These are phyloP conservation scores for Geotrichum citri-aurantii DNA, from an alignment of 1,139 yeast genomes.

Conservation along the genomic window DNA sequence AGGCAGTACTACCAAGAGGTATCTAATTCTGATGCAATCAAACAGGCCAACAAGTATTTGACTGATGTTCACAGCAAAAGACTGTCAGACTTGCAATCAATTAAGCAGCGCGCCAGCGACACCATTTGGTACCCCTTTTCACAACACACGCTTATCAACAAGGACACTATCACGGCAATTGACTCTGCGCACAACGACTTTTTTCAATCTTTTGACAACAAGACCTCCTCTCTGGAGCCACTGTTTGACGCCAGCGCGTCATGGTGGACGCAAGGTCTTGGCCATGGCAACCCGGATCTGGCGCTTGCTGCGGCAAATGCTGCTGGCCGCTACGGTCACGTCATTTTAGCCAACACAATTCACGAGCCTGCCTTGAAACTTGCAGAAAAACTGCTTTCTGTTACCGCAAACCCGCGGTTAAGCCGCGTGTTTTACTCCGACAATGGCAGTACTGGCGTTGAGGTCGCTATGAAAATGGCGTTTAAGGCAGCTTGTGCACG, in stretches of 20 bases:
- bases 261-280: slow-evolving; percentile 34
- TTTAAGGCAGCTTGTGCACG: slow-evolving; percentile 26
- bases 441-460: slow-evolving; percentile 32
- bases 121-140: slow-evolving; percentile 32
- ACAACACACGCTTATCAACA: slow-evolving; percentile 26
- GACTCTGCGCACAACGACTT: slow-evolving; percentile 30
- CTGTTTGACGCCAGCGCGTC: slow-evolving; percentile 32
- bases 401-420: slow-evolving; percentile 23
- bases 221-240: slow-evolving; percentile 16
- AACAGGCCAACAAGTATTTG: slow-evolving; percentile 17
- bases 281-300: slow-evolving; percentile 28
- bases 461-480: slow-evolving; percentile 32
- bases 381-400: slow-evolving; percentile 24
- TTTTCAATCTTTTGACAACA: slow-evolving; percentile 21
- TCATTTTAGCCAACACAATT: slow-evolving; percentile 28
- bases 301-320: slow-evolving; percentile 30
- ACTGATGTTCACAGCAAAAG: slow-evolving; percentile 19
- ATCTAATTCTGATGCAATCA: slow-evolving; percentile 15
- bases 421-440: slow-evolving; percentile 29
- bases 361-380: slow-evolving; percentile 30
- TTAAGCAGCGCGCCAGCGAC: slow-evolving; percentile 25
- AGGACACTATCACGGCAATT: slow-evolving; percentile 24
- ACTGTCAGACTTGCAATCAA: slow-evolving; percentile 18
- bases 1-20: slow-evolving; percentile 22
- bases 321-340: slow-evolving; percentile 32